Evolutionary conservation across 2,329 filamentous ascomycete species (phyloP).

Genomic region (Emericellopsis atlantica): DNA sequence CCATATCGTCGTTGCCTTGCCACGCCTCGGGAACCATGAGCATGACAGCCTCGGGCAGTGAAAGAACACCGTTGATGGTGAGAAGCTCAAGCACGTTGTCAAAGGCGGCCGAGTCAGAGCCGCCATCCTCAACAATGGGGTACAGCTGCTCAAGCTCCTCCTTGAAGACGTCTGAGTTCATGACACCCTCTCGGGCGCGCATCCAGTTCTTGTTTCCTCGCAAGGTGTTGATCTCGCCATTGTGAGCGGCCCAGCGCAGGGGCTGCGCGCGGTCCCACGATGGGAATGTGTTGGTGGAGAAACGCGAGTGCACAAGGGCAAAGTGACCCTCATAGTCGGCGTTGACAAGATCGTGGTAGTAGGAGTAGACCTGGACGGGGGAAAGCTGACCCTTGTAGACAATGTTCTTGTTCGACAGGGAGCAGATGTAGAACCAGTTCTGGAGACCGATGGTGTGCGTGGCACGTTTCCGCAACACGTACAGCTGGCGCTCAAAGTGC

Average conservation of each 20-base stretch:
- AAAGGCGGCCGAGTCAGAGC: slow-evolving; percentile 92
- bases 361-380: slow-evolving; percentile 91
- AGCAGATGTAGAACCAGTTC: slow-evolving; percentile 99
- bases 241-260: slow-evolving; percentile 92
- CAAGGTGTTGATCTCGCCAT: slow-evolving; percentile 96
- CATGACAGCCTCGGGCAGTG: slow-evolving; percentile 93
- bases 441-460: slow-evolving; percentile 90
- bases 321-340: slow-evolving; percentile 97
- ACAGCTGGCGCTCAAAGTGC: slow-evolving; percentile 85
- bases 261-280: slow-evolving; percentile 97
- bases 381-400: slow-evolving; percentile 97
- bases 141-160: slow-evolving; percentile 85
- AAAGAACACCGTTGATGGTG: slow-evolving; percentile 91
- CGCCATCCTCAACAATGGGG: slow-evolving; percentile 91
- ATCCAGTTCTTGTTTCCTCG: slow-evolving; percentile 99
- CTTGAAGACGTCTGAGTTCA: slow-evolving; percentile 85
- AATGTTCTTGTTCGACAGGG: slow-evolving; percentile 94
- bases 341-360: slow-evolving; percentile 93
- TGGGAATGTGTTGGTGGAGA: slow-evolving; percentile 96
- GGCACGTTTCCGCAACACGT: slow-evolving; percentile 85
- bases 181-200: slow-evolving; percentile 88
- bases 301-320: slow-evolving; percentile 90
- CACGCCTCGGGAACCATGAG: slow-evolving; percentile 97
- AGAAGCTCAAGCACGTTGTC: slow-evolving; percentile 92
- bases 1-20: slow-evolving; percentile 88